phyloP scores from a whole-genome alignment of 1,139 yeast genomes.

The Yamadazyma kanchanaburiensis region DNA sequence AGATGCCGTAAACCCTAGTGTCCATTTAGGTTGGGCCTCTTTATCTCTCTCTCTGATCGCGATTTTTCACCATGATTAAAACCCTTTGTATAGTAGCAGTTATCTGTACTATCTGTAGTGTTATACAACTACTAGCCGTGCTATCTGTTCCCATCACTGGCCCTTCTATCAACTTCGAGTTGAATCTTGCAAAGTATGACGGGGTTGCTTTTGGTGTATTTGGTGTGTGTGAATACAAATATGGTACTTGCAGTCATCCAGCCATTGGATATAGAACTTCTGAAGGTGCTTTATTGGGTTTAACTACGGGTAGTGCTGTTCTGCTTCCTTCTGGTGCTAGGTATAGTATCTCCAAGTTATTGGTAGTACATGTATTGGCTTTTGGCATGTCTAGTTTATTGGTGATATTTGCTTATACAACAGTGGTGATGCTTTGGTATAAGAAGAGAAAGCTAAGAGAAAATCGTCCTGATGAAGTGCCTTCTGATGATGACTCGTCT shows the following conservation, averaged over 20 bases:
- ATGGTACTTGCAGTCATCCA: slow-evolving; percentile 27
- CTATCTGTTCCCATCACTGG: slow-evolving; percentile 44
- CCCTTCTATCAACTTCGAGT: slow-evolving; percentile 12
- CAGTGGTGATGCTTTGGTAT: neutral
- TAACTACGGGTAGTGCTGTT: slow-evolving; percentile 21
- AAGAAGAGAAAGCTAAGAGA: neutral
- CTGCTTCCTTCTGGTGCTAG: slow-evolving; percentile 41
- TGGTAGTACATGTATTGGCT: slow-evolving; percentile 45
- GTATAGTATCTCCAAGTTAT: slow-evolving; percentile 38
- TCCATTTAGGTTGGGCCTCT: no score
- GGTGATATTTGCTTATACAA: slow-evolving; percentile 9
- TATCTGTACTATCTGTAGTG: slow-evolving; percentile 27
- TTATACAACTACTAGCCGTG: slow-evolving; percentile 39
- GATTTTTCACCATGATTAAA: slow-evolving; percentile 28
- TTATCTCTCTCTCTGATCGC: no score
- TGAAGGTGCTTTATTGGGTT: slow-evolving; percentile 11
- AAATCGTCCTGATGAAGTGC: neutral
- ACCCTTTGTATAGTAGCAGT: slow-evolving; percentile 21
- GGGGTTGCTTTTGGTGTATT: slow-evolving; percentile 43
- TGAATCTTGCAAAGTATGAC: slow-evolving; percentile 29
- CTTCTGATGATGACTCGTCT: no score
- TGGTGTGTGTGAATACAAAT: slow-evolving; percentile 35
- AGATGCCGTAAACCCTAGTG: no score
- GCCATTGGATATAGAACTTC: slow-evolving; percentile 34
- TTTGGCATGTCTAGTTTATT: slow-evolving; percentile 32